Base-by-base conservation (phyloP, 1,139 yeast species). In the Scheffersomyces illinoinensis region DNA sequence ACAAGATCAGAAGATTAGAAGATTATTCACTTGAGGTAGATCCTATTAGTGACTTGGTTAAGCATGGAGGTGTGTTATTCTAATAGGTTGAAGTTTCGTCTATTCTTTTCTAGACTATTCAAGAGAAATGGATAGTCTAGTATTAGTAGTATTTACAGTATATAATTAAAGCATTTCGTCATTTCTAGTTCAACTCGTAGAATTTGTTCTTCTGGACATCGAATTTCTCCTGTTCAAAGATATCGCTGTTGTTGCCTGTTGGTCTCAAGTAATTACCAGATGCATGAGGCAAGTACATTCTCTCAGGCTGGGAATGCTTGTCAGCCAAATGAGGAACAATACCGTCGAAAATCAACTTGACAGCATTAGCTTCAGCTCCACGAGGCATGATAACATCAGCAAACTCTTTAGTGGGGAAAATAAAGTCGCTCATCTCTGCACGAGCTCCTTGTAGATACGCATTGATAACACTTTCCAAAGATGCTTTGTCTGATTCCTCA, bases 351-450 rank as follows among this genome's bases (percentile, higher is more conserved):
- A 93, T 83, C 60, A 93, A 79, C 8, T 81, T 77, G 12, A 89
- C 81, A 2, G 96, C 93, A 54, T 83, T 79, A 33, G 81, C 76
- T 54, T 85, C 88, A 4, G 90, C 88, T 1, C 92, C 93, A 56
- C 88, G 78, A 3, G 97, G 97, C 68, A 93, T 80, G 52, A 93
- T 85, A 18, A 92, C 86, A 71, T 93, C 97, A 1, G 97, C 96
- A 61, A 77, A 82, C 60, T 87, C 88, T 71, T 90, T 89, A 1
- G 97, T 91, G 47, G 91, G 92, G 53, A 83, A 83, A 17, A 93
- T 88, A 69, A 83, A 90, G 64, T 87, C 85, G 62, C 81, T 84
- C 89, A 89, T 90, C 68, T 93, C 97, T 4, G 87, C 85, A 59
- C 96, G 81, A n/a, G 93, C 85, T 14, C 81, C 77, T 54, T 82